These are phyloP conservation scores for Pythium brassicae DNA, from an alignment of 352 stramenopile species.

Conservation along the genomic window DNA sequence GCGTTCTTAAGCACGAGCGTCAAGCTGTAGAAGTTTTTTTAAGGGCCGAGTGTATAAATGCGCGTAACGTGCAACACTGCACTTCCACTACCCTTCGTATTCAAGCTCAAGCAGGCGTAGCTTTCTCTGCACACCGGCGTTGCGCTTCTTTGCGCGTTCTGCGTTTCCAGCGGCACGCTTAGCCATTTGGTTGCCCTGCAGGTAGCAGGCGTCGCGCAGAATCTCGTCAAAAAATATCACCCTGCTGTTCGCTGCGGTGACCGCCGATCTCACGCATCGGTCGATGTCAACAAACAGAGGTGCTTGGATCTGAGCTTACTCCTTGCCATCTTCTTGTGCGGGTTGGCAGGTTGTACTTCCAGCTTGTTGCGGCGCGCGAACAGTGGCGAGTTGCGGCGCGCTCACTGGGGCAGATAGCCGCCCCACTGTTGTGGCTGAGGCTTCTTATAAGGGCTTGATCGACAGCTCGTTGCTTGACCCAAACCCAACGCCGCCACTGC, in stretches of 20 bases:
- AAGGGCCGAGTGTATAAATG: neutral
- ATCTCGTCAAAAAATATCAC: neutral
- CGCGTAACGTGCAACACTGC: neutral
- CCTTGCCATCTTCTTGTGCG: neutral
- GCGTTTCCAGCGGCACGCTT: neutral
- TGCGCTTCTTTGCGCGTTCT: neutral
- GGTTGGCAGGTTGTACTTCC: neutral
- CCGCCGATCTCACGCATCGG: neutral
- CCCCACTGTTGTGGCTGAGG: neutral
- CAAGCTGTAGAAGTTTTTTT: neutral
- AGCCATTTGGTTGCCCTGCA: neutral
- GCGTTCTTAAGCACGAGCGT: neutral
- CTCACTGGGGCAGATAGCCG: neutral
- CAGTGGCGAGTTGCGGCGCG: neutral
- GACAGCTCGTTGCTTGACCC: neutral
- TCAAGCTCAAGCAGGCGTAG: neutral
- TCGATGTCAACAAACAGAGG: neutral
- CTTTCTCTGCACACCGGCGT: too few relatives aligned
- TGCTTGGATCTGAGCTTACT: neutral
- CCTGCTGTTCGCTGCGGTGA: neutral
- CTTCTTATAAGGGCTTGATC: neutral
- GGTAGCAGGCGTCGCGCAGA: neutral
- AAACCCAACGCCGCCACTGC: neutral
- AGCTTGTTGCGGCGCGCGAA: too few relatives aligned
- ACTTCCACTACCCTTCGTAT: neutral